Percentiles rank a stretch among this genome's conserved stretches.
Evolutionary conservation across 2,329 filamentous ascomycete species (phyloP).

Genomic region (Colletotrichum sp.): DNA sequence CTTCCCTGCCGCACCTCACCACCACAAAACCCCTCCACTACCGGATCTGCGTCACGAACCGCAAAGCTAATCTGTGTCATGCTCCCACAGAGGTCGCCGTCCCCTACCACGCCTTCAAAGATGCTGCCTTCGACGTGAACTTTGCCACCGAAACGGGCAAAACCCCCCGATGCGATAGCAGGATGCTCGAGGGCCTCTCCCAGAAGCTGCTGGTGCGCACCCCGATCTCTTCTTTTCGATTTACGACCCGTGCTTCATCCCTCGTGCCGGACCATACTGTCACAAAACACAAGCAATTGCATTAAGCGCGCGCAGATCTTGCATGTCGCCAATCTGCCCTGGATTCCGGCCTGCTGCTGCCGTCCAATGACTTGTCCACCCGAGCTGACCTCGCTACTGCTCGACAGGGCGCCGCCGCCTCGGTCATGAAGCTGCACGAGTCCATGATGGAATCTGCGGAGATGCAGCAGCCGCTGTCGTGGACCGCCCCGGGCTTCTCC

Average conservation of each 20-base stretch:
- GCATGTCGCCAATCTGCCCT: neutral
- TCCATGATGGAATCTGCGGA: constrained; percentile 46
- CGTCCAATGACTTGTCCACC: neutral
- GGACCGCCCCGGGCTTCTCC: constrained; percentile 48
- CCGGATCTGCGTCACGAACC: neutral
- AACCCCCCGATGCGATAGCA: constrained; percentile 51
- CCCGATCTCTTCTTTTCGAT: neutral
- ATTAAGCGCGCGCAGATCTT: neutral
- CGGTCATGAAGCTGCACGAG: constrained; percentile 46
- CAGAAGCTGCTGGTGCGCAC: constrained; percentile 51
- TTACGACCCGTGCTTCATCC: neutral
- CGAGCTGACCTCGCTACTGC: neutral
- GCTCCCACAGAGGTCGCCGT: constrained; percentile 50
- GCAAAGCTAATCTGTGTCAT: constrained; percentile 2
- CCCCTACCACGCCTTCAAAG: constrained; percentile 52
- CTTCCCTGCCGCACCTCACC: neutral
- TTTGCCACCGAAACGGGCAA: constrained; percentile 58
- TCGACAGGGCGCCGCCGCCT: constrained; percentile 46
- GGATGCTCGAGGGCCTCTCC: constrained; percentile 53
- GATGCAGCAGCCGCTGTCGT: constrained; percentile 48
- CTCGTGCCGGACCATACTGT: neutral
- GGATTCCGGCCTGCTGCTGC: neutral
- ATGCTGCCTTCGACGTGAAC: constrained; percentile 50
- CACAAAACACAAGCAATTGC: neutral
- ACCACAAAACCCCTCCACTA: neutral